Percentiles rank a stretch among this genome's conserved stretches.
These are phyloP conservation scores for Musa acuminata DNA, from an alignment of 176 grass and related monocot genomes.

Conservation along the genomic window DNA sequence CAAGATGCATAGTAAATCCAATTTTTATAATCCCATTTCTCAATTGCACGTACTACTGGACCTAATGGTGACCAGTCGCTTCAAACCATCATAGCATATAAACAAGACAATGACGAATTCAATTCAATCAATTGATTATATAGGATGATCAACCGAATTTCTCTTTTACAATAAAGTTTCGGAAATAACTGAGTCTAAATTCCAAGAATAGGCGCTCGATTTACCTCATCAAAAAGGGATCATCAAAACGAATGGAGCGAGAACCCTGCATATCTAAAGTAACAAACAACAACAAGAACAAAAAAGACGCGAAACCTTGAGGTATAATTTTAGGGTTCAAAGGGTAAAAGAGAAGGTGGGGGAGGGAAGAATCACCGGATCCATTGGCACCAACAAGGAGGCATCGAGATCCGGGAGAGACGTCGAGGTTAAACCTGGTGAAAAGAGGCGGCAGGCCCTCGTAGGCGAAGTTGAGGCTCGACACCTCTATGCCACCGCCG, in stretches of 20 bases:
- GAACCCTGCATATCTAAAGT: not conserved
- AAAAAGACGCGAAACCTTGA: not conserved
- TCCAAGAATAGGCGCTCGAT: not conserved
- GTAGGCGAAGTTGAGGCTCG: constrained; percentile 68
- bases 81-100: not conserved
- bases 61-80: not conserved
- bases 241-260: not conserved
- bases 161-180: not conserved
- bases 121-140: not conserved
- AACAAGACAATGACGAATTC: not conserved
- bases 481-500: constrained; percentile 69
- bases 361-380: constrained; percentile 39
- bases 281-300: not conserved
- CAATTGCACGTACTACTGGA: not conserved
- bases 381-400: constrained; percentile 90
- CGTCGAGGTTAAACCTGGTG: constrained; percentile 56
- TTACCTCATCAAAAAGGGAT: not conserved
- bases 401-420: constrained; percentile 69
- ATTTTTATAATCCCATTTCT: not conserved
- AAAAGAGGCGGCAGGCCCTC: constrained; percentile 70
- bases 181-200: not conserved
- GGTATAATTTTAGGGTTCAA: not conserved
- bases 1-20: no score
- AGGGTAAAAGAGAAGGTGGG: no score
- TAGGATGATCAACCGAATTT: not conserved